Base-by-base conservation (phyloP, 1,284 basidiomycete genomes). In the Inonotus hispidus region DNA sequence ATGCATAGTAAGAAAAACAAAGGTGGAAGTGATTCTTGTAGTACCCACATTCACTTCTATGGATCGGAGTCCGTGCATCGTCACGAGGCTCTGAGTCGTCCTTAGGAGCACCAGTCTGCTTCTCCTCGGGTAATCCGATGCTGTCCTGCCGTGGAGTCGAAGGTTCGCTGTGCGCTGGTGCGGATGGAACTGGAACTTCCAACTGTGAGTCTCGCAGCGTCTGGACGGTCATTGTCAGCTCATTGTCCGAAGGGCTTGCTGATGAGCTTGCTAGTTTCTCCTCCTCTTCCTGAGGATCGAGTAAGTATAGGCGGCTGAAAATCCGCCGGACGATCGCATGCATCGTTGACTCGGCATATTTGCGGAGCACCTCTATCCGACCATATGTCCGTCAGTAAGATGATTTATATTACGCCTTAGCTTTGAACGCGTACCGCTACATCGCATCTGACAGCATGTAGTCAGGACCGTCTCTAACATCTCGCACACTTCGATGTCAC, bases 381-480 rank as follows among this genome's bases (percentile, higher is more conserved):
- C 66, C 63, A 65, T 55, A 59, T 29, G 8, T 29, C 64, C 50
- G 68, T 64, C 27, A 29, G 23, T 14, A 2, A 39, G n/a, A 3
- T n/a, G 47, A 10, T 16, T 19, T n/a, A 41, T 38, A 47, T 46
- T n/a, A 16, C 8, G 32, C 8, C 8, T 3, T 32, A 38, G 57
- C n/a, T 21, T 54, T 37, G 16, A 59, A 25, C 2, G 80, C 90
- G 66, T 67, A 94, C 93, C 95, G 68, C 92, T 93, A 4, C 98
- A 79, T 46, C 97, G 82, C 80, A 96, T 97, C 71, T 98, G 93
- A 73, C 96, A 98, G 67, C 95, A 95, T 68, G 97, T 98, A 38
- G 94, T 97, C 65, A 99, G 76, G 1, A 97, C 95, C 4, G 96
- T 98, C 76, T 99, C 97, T 70, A 99, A 79, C 87, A 99, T 95